Conservation (phyloP, 306 rosid species). For the Cucurbita maxima region DNA sequence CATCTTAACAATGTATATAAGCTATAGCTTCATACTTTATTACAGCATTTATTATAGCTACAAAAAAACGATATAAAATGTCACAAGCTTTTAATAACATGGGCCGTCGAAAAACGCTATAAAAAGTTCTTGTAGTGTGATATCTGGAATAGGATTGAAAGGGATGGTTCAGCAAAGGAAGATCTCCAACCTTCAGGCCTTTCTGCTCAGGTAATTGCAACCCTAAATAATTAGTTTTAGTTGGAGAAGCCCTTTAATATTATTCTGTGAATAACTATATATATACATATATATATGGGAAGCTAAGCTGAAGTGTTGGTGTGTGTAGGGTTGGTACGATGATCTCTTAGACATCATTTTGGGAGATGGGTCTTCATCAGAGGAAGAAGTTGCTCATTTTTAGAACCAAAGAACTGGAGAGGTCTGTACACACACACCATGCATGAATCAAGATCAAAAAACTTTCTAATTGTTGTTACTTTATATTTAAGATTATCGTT, state of each 20-base stretch:
- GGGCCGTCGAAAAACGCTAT: no score
- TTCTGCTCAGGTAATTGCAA: neutral
- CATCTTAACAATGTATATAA: no score
- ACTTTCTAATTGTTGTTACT: neutral
- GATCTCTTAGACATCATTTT: neutral
- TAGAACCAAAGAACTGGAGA: neutral
- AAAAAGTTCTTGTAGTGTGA: neutral
- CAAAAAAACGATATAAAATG: no score
- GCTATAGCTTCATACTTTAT: no score
- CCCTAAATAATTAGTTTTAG: neutral
- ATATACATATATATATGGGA: neutral
- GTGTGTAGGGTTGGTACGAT: conserved; percentile 4
- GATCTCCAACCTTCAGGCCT: neutral
- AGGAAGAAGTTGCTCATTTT: neutral
- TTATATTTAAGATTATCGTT: neutral
- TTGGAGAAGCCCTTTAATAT: neutral
- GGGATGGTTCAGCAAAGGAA: neutral
- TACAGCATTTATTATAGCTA: no score
- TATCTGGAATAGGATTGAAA: neutral
- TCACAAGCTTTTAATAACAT: no score
- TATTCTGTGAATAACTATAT: neutral
- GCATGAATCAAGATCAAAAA: neutral
- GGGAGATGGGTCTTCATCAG: neutral
- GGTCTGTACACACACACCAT: neutral
- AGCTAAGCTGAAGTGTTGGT: no score